Percentiles rank a stretch among this genome's conserved stretches.
Conservation (phyloP, 1,284 basidiomycete species). For the Sphaerobolus stellatus region DNA sequence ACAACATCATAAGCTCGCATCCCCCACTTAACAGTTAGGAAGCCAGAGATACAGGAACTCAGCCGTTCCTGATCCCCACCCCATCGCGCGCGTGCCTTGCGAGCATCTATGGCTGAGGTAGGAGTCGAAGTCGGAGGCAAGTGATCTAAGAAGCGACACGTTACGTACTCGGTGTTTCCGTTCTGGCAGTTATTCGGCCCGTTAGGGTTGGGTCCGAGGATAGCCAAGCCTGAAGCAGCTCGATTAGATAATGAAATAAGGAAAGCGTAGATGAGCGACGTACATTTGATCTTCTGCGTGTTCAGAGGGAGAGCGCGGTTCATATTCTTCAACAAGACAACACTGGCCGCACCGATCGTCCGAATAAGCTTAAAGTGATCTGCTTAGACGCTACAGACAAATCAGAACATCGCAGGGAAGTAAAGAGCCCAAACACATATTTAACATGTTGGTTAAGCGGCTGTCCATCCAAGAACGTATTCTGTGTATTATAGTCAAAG, state of each 20-base stretch:
- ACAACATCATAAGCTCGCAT: too few relatives aligned
- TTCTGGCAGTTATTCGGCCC: too few relatives aligned
- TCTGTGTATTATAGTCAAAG: conserved; percentile 47
- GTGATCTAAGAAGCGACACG: too few relatives aligned
- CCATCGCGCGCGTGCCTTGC: conserved; percentile 75
- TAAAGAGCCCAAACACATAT: not conserved
- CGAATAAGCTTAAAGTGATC: conserved; percentile 51
- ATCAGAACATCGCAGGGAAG: not conserved
- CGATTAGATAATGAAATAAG: not conserved
- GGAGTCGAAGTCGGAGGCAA: too few relatives aligned
- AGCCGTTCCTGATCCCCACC: conserved; percentile 72
- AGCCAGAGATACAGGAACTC: conserved; percentile 48
- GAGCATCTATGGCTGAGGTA: conserved; percentile 49
- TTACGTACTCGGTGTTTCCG: conserved; percentile 61
- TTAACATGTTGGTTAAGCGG: conserved; percentile 14
- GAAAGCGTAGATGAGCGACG: too few relatives aligned
- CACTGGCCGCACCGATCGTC: conserved; percentile 66
- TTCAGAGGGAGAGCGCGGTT: conserved; percentile 56
- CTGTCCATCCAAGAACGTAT: conserved; percentile 47
- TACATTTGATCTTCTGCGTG: conserved; percentile 31
- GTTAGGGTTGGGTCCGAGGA: conserved; percentile 53
- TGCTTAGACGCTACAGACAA: conserved; percentile 12
- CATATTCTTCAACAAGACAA: conserved; percentile 73
- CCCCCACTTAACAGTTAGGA: too few relatives aligned
- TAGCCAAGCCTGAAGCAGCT: conserved; percentile 1